Evolutionary conservation across 2,329 filamentous ascomycete species (phyloP).

Genomic region (Lecanicillium sp.): DNA sequence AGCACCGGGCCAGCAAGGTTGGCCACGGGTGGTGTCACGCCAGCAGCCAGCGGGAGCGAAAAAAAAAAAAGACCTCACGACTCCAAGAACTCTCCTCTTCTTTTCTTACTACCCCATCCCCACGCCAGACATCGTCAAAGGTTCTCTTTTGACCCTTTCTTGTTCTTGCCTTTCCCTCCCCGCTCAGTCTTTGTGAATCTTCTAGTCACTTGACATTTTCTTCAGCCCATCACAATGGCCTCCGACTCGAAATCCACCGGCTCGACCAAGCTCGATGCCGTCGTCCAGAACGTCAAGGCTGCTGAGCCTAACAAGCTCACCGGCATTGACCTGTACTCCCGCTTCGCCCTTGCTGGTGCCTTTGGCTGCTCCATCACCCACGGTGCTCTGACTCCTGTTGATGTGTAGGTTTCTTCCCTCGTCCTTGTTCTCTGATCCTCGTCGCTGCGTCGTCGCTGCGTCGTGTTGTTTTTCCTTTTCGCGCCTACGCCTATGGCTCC

Average conservation of each 20-base stretch:
- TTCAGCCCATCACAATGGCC: constrained; percentile 31
- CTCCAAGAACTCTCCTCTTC: constrained; percentile 5
- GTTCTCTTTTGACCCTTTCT: constrained; percentile 8
- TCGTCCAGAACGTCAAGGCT: constrained; percentile 33
- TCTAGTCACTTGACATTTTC: constrained; percentile 17
- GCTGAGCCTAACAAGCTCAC: constrained; percentile 33
- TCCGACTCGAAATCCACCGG: constrained; percentile 25
- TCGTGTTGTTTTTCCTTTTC: too few relatives aligned
- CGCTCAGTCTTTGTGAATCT: constrained; percentile 17
- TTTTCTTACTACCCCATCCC: constrained; percentile 8
- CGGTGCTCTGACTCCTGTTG: constrained; percentile 92
- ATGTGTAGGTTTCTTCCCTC: constrained; percentile 73
- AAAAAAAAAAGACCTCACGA: constrained; percentile 9
- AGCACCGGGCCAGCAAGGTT: not conserved
- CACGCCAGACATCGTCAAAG: constrained; percentile 9
- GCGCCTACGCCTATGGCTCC: too few relatives aligned
- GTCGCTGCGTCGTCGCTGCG: too few relatives aligned
- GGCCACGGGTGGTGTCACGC: not conserved
- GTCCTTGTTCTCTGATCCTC: not conserved
- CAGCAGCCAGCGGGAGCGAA: not conserved
- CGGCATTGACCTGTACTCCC: constrained; percentile 71
- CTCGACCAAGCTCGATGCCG: constrained; percentile 36
- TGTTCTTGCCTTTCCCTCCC: constrained; percentile 21
- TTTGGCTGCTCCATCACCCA: constrained; percentile 98
- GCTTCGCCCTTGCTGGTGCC: constrained; percentile 94